Conservation (phyloP, 129 eudicot genomes). For the Chrysanthemum lavandulifolium region DNA sequence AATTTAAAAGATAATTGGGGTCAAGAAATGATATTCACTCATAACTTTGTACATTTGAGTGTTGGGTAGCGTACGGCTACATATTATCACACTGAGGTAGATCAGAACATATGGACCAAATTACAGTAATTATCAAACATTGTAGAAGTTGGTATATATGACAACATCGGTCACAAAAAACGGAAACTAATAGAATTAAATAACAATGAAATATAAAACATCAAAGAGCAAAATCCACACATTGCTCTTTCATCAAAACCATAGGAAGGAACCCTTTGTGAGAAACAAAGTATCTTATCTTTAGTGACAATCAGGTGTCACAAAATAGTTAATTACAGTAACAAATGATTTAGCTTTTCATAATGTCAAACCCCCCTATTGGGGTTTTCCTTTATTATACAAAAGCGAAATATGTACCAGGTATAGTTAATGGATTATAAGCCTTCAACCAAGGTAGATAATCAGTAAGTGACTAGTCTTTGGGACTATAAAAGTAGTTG, state of each 20-base stretch:
- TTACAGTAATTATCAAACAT: too few relatives aligned
- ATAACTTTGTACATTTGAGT: too few relatives aligned
- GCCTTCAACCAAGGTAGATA: slow-evolving; percentile 34
- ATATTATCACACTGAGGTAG: too few relatives aligned
- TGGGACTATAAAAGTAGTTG: slow-evolving; percentile 46
- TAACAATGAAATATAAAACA: not conserved
- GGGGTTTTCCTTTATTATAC: too few relatives aligned
- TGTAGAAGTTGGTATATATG: too few relatives aligned
- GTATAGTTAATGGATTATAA: slow-evolving; percentile 42
- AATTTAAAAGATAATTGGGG: too few relatives aligned
- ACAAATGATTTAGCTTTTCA: too few relatives aligned
- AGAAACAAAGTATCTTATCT: slow-evolving; percentile 10
- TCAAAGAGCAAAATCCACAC: slow-evolving; percentile 7
- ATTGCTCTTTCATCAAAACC: slow-evolving; percentile 66
- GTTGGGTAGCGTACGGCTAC: too few relatives aligned
- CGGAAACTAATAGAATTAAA: not conserved
- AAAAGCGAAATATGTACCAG: slow-evolving; percentile 32
- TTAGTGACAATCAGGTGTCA: not conserved
- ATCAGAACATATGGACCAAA: too few relatives aligned
- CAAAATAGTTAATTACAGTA: too few relatives aligned
- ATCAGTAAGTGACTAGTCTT: slow-evolving; percentile 57
- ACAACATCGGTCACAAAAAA: not conserved
- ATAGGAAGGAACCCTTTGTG: slow-evolving; percentile 83
- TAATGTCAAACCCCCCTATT: too few relatives aligned
- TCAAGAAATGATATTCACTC: too few relatives aligned